Percentiles rank a stretch among this genome's conserved stretches.
Conservation (phyloP, 495 filamentous ascomycete genomes). For the Podospora appendiculata region DNA sequence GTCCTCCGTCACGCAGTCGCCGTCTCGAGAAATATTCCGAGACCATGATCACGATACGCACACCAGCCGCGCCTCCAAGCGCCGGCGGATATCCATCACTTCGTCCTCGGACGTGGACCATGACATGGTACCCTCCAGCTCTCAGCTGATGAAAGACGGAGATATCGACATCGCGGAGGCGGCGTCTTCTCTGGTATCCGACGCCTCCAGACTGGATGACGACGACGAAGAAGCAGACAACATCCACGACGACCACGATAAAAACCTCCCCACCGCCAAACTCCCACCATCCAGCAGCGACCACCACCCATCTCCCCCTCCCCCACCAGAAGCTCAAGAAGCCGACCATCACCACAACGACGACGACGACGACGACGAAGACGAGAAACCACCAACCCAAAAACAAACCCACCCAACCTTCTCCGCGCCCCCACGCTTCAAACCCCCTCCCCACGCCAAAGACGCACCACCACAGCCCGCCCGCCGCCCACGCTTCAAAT, state of each 20-base stretch:
- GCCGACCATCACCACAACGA: too few relatives aligned
- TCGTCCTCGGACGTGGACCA: slow-evolving; percentile 3
- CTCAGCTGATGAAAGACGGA: not conserved
- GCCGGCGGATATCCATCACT: slow-evolving; percentile 17
- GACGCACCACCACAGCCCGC: slow-evolving; percentile 16
- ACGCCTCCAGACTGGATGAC: slow-evolving; percentile 14
- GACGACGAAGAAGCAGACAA: slow-evolving; percentile 5
- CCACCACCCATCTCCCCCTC: not conserved
- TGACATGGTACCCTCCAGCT: slow-evolving; percentile 10
- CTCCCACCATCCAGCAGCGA: not conserved
- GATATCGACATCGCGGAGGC: too few relatives aligned
- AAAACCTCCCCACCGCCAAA: not conserved
- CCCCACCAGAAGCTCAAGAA: too few relatives aligned
- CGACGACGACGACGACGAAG: not conserved
- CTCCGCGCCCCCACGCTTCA: not conserved
- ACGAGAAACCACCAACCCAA: slow-evolving; percentile 1
- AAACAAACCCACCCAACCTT: not conserved
- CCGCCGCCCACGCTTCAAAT: slow-evolving; percentile 34
- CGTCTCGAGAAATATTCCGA: not conserved
- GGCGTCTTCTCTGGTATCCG: slow-evolving; percentile 11
- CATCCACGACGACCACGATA: not conserved
- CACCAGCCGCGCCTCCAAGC: slow-evolving; percentile 15
- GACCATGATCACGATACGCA: not conserved
- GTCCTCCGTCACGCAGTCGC: slow-evolving; percentile 14
- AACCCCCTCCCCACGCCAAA: slow-evolving; percentile 9